Evolutionary conservation across 805 yeast genomes (phyloP), one percentile per base, ranked within the genome.

Genomic region (Candida silvatica): DNA sequence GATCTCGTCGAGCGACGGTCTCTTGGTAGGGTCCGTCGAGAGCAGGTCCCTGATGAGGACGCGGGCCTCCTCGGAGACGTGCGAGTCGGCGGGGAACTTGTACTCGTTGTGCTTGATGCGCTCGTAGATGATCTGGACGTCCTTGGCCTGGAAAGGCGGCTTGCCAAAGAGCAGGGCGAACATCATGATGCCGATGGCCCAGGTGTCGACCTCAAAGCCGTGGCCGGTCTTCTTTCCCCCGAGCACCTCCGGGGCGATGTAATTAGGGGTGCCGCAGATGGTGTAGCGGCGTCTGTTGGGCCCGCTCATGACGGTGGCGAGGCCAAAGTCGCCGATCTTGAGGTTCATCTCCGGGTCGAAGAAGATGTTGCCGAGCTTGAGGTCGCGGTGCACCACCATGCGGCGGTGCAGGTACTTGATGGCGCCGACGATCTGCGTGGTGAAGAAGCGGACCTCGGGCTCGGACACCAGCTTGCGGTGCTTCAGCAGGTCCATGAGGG

Each of bases 111-210:
- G 68, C 58, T 87, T 86, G 56, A 92, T 92, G 61, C 95, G 74
- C 52, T 86, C 94, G 61, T 92, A 92, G 45, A 92, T 92, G 37
- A 80, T 75, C 48, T 86, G 80, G 31, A 92, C 96, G 55, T 88
- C 96, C 52, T 86, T 85, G 25, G 95, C 85, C 62, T 92, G 99
- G 64, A 92, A 92, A 1, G 99, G 99, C 11, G 99, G 98, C 57
- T 86, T 87, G 25, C 97, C 97, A 39, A 82, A 69, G 34, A 92
- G 66, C 60, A 92, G 70, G 6, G 98, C 97, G 54, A 80, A 92
- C 67, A 92, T 70, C 86, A 92, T 92, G 39, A 92, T 84, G 41
- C 99, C 99, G 45, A 87, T 77, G 7, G 98, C 94, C 99, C 99
- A 92, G 40, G 87, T 75, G 58, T 92, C 99, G 28, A 87, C 97